phyloP scores from a whole-genome alignment of 164 flowering plant genomes.

The Cinnamomum micranthum region DNA sequence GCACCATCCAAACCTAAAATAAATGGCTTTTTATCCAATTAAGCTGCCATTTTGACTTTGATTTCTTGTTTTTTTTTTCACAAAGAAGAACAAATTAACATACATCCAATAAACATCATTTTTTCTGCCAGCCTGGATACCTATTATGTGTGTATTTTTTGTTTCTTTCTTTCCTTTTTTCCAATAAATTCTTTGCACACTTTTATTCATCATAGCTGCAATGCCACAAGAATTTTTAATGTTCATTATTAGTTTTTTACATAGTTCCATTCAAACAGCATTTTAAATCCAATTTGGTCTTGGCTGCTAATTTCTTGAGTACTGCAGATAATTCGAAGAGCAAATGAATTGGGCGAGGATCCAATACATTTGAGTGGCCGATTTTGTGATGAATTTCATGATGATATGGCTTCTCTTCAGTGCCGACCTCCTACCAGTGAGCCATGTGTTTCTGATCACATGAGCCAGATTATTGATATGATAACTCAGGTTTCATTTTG shows the following conservation, averaged over 20 bases:
- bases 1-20: too few species aligned
- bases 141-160: too few species aligned
- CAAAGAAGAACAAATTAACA: too few species aligned
- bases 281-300: not conserved
- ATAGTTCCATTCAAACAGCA: not conserved
- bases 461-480: conserved; percentile 73
- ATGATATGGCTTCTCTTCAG: conserved; percentile 79
- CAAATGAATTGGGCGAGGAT: conserved; percentile 72
- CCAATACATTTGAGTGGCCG: conserved; percentile 62
- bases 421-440: conserved; percentile 71
- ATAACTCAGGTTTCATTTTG: conserved; percentile 52
- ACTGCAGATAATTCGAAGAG: conserved; percentile 73
- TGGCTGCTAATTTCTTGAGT: not conserved
- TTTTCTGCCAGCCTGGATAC: too few species aligned
- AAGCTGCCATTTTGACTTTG: too few species aligned
- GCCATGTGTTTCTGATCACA: conserved; percentile 84
- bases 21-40: too few species aligned
- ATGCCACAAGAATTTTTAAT: too few species aligned
- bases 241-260: not conserved
- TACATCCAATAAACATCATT: too few species aligned
- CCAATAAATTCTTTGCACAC: too few species aligned
- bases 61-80: too few species aligned
- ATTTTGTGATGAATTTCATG: conserved; percentile 67
- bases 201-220: too few species aligned
- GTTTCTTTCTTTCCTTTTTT: too few species aligned